Percentiles rank a stretch among this genome's conserved stretches.
Evolutionary conservation across 2,329 filamentous ascomycete species (phyloP).

Genomic region (Phialophora expanda): DNA sequence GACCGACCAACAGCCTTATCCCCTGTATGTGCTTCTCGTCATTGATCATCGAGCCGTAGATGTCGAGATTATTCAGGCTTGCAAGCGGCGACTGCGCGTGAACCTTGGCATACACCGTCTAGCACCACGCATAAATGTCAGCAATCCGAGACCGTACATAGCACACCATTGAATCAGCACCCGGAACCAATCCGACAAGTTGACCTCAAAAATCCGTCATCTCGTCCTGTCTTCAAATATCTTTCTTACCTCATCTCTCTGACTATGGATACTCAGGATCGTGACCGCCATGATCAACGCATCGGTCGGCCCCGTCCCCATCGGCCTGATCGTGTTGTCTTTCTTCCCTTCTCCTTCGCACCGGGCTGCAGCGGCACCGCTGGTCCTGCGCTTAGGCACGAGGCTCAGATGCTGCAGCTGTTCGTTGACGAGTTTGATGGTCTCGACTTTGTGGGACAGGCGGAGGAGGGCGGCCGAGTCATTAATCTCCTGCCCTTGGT

Average conservation of each 20-base stretch:
- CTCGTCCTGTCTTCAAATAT: background rate
- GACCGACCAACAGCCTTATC: constrained; percentile 28
- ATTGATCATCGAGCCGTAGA: constrained; percentile 33
- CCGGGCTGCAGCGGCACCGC: background rate
- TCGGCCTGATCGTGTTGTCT: background rate
- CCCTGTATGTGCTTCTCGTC: constrained; percentile 30
- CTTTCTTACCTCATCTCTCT: constrained; percentile 16
- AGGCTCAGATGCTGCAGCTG: constrained; percentile 22
- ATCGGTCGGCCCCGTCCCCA: constrained; percentile 16
- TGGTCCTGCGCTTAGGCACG: background rate
- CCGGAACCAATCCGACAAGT: background rate
- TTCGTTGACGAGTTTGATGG: constrained; percentile 33
- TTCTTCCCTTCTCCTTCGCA: background rate
- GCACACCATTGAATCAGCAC: background rate
- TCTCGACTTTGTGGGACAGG: constrained; percentile 29
- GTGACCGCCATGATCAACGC: constrained; percentile 31
- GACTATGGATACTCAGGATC: constrained; percentile 28
- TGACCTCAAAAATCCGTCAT: background rate
- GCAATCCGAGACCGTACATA: background rate
- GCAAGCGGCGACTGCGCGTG: constrained; percentile 29
- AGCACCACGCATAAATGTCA: background rate
- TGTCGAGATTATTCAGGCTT: constrained; percentile 25
- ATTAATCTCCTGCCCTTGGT: constrained; percentile 28
- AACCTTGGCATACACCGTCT: constrained; percentile 17
- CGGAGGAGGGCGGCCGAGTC: constrained; percentile 25